Evolutionary conservation across 2,329 filamentous ascomycete species (phyloP), one percentile per base, ranked within the genome.

Genomic region (Sporothrix dimorphospora): DNA sequence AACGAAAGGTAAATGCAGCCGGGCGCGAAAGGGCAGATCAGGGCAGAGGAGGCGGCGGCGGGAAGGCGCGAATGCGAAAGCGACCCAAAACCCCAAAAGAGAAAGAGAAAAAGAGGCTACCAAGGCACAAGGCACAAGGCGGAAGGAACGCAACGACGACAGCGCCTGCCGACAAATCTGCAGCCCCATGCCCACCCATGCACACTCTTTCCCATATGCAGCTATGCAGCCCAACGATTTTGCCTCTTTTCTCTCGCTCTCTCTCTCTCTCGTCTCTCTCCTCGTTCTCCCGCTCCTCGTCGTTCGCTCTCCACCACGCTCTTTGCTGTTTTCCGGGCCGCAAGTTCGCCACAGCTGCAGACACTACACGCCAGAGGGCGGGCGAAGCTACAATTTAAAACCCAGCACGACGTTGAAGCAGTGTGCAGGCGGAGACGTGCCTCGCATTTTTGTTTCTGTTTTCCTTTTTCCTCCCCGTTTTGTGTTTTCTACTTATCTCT

Each of bases 141-240:
- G 38, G 40, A 30, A 69, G 45, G 66, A 38, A 30, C 45, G 40
- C 40, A 42, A 45, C 19, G 57, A 61, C 38, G 42, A 21, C 66
- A 68, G 66, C 66, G 66, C 63, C 40, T 66, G 40, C 63, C 42
- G 42, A 42, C 63, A 49, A n/a, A 66, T n/a, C 63, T 66, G 63
- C 63, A 66, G 42, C 42, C 42, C 61, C 63, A 49, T 49, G 40
- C 21, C 63, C 42, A 24, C 21, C 42, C 63, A 49, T 66, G 42
- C 63, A 47, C 7, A 14, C 57, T 40, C 34, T 45, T 4, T 45
- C 7, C 8, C 51, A 14, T 16, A 27, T 55, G 51, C 51, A 45
- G 42, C 42, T 8, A 40, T 57, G 53, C 57, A 66, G 63, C 63
- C 63, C 63, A 66, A 66, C 63, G 24, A 66, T 71, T 71, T 55